Base-by-base conservation (phyloP, 1,284 basidiomycete species). In the Phlebopus sp. region DNA sequence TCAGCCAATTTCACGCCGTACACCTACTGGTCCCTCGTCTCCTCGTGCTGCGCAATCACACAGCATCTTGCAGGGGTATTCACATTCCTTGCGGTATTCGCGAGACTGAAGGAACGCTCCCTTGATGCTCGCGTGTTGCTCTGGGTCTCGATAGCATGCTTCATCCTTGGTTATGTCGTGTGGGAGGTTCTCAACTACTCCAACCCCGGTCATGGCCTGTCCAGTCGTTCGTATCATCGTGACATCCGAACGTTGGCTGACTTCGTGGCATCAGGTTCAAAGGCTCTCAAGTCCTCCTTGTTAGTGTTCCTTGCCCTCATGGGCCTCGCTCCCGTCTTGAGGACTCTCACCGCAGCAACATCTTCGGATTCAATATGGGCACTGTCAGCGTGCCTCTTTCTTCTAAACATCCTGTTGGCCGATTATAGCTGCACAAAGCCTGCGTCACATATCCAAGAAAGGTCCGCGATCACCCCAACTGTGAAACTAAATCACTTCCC, bases 361-460 rank as follows among this genome's bases (percentile, higher is more conserved):
- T 97, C 96, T 15, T 90, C 87, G 11, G 97, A 99, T 66, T 94
- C 92, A 21, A 97, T 98, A 56, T 98, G 94, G 93, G 95, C 95
- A 6, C 71, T 98, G 38, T 82, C 91, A 39, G 79, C 79, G 11
- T 70, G 71, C 54, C 73, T 92, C 29, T 83, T 89, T 58, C 67
- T 74, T 35, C 67, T 86, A 35, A 83, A 85, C 60, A 69, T 81
- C 4, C 68, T 86, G 31, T 65, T 91, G 10, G 82, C 82, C 3
- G 86, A 91, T 66, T 90, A 88, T 59, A 64, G 76, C 63, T 58
- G 67, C 51, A 59, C 59, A 38, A 58, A 58, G 39, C 55, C 60
- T 38, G 57, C 59, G 17, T 59, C 61, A 40, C 60, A 63, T 27
- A 60, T 62, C 34, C 71, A 69, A 40, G 71, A 76, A 64, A 69